Conservation (phyloP, 1,284 basidiomycete genomes). For the Cryptococcus sp. region DNA sequence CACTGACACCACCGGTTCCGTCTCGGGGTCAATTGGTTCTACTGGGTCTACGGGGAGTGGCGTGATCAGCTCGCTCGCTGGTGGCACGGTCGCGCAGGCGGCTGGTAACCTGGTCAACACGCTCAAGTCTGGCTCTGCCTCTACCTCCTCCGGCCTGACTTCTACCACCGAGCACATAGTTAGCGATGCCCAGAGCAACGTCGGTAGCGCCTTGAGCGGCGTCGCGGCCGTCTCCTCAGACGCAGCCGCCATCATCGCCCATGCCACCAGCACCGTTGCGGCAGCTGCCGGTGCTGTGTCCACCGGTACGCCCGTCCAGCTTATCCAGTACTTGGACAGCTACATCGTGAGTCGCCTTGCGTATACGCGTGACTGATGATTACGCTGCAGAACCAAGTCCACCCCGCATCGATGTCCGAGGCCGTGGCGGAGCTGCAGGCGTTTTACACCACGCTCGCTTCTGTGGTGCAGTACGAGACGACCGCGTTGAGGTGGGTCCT, state of each 20-base stretch:
- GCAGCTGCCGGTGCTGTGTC: neutral
- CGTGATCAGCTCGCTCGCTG: no score
- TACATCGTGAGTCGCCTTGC: slow-evolving; percentile 8
- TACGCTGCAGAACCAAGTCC: slow-evolving; percentile 1
- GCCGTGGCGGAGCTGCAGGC: slow-evolving; percentile 9
- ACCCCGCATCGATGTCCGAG: slow-evolving; percentile 10
- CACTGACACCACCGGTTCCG: no score
- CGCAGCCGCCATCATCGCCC: neutral
- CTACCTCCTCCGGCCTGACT: no score
- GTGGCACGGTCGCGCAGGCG: no score
- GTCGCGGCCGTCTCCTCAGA: no score
- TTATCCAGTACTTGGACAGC: slow-evolving; percentile 10
- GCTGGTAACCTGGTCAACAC: no score
- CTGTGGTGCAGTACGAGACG: slow-evolving; percentile 4
- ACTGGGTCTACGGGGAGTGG: no score
- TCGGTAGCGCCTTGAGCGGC: no score
- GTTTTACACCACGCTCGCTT: slow-evolving; percentile 4
- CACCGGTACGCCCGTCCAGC: slow-evolving; percentile 4
- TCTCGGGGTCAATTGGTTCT: no score
- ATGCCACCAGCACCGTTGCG: neutral
- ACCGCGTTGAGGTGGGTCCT: slow-evolving; percentile 4
- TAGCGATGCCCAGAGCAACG: no score
- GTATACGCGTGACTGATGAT: neutral
- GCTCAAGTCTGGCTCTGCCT: no score
- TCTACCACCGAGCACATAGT: no score